Base-by-base conservation (phyloP, 495 filamentous ascomycete species). In the Entonaema liquescens region DNA sequence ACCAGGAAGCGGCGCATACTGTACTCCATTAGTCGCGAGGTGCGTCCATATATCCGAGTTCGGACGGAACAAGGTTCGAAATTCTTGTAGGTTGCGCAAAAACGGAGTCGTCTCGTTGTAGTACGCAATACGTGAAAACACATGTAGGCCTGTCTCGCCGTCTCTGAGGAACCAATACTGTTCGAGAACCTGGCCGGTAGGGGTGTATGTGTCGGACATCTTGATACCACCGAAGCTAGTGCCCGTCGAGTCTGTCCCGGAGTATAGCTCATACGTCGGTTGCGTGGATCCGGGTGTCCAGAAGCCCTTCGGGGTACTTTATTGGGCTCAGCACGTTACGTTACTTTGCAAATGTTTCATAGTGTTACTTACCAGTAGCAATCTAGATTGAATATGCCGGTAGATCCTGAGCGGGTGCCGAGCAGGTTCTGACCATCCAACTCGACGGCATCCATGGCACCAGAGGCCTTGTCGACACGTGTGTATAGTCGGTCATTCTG, bases 121-220 rank as follows among this genome's bases (percentile, higher is more conserved):
- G 64, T 89, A 89, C 9, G 83, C 74, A 17, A 88, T 52, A 44
- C 85, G 82, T 49, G 80, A 85, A 73, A 87, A 89, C 28, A 82
- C 85, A 59, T 87, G 84, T 28, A 88, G 66, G 2, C 86, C 85
- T 0, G 86, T 87, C 64, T 88, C 85, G 9, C 82, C 83, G 35
- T 87, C 84, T 15, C 85, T 76, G 13, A 88, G 77, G 58, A 87
- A 87, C 85, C 83, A 88, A 73, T 85, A 86, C 56, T 88, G 87
- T 54, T 88, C 81, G 61, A 88, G 81, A 8, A 80, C 68, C 59
- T 86, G 84, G 6, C 85, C 81, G 2, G 79, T 83, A 0, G 80
- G 79, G 7, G 82, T 81, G 60, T 88, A 87, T 2, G 79, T 83
- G 47, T 87, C 84, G 15, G 78, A 84, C 70, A 88, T 77, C 40